Percentiles rank a stretch among this genome's conserved stretches.
phyloP scores from a whole-genome alignment of 352 stramenopile genomes.

The Phytopythium chamaehyphon region DNA sequence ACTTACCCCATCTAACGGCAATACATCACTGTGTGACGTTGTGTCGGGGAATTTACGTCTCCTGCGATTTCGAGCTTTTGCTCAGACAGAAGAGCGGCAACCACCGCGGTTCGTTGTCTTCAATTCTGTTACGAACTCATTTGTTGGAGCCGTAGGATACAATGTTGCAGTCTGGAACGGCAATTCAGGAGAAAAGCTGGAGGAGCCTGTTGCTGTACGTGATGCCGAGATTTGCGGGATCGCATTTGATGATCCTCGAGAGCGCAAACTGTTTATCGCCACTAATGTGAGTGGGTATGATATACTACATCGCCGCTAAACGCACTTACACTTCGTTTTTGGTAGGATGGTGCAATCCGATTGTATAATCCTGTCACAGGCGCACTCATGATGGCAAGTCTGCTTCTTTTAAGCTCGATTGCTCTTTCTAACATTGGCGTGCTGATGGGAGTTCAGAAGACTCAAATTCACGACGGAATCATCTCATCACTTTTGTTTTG shows the following conservation, averaged over 20 bases:
- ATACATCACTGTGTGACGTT: conserved; percentile 38
- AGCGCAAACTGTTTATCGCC: conserved; percentile 66
- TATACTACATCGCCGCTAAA: neutral
- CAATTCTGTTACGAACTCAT: conserved; percentile 56
- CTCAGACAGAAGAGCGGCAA: conserved; percentile 1
- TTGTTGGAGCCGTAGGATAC: conserved; percentile 52
- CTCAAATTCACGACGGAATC: conserved; percentile 42
- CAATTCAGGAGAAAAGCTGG: conserved; percentile 54
- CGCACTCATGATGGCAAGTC: conserved; percentile 36
- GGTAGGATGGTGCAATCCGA: conserved; percentile 52
- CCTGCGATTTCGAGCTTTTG: conserved; percentile 43
- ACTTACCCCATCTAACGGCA: conserved; percentile 17
- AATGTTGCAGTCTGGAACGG: conserved; percentile 64
- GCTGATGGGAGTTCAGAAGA: conserved; percentile 26
- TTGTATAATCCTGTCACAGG: conserved; percentile 72
- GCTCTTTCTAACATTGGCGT: conserved; percentile 1
- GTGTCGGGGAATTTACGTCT: conserved; percentile 51
- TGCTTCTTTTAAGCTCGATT: too few relatives aligned
- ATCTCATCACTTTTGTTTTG: conserved; percentile 65
- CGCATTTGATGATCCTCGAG: conserved; percentile 49
- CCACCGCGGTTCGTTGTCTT: conserved; percentile 46
- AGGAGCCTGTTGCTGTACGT: conserved; percentile 43
- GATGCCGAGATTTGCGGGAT: conserved; percentile 56
- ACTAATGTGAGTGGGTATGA: conserved; percentile 51
- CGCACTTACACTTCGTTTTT: neutral